These are phyloP conservation scores for Annulohypoxylon stygium DNA, from an alignment of 495 filamentous ascomycete genomes.

Conservation along the genomic window DNA sequence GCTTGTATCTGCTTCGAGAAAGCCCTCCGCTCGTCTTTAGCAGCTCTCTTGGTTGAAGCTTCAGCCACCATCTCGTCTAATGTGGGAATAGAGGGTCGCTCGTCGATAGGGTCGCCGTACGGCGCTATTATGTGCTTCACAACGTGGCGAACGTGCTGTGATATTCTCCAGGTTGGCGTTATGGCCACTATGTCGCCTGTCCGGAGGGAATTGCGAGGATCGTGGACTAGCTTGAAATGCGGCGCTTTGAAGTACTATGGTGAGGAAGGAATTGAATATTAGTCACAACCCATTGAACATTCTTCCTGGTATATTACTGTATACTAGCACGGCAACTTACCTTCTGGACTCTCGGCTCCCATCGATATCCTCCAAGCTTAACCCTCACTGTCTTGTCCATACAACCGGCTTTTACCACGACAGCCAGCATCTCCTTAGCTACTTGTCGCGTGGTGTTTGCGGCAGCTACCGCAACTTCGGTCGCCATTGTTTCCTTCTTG, in stretches of 20 bases:
- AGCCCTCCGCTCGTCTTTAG: slow-evolving; percentile 64
- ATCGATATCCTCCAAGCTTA: slow-evolving; percentile 68
- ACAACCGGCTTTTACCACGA: slow-evolving; percentile 76
- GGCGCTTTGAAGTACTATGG: slow-evolving; percentile 63
- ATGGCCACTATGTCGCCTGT: slow-evolving; percentile 86
- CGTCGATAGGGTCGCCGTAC: slow-evolving; percentile 71
- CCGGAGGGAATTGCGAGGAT: slow-evolving; percentile 79
- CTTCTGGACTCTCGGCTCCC: slow-evolving; percentile 71
- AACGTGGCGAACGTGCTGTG: slow-evolving; percentile 78
- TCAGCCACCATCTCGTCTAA: slow-evolving; percentile 70
- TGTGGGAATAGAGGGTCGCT: slow-evolving; percentile 73
- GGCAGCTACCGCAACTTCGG: slow-evolving; percentile 48
- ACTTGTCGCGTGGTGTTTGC: slow-evolving; percentile 45
- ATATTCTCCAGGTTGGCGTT: slow-evolving; percentile 72
- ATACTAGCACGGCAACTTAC: slow-evolving; percentile 49
- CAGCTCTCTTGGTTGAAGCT: slow-evolving; percentile 61
- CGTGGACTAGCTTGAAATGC: slow-evolving; percentile 73
- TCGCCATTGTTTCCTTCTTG: slow-evolving; percentile 48
- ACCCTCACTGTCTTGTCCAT: slow-evolving; percentile 81
- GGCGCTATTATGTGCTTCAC: slow-evolving; percentile 82
- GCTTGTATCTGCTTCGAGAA: slow-evolving; percentile 45
- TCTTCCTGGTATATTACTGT: neutral
- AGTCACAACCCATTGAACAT: neutral
- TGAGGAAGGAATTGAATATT: slow-evolving; percentile 1
- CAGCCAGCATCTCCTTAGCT: slow-evolving; percentile 59